Percentiles rank a stretch among this genome's conserved stretches.
Conservation (phyloP, 176 grass and related monocot genomes). For the Secale cereale region DNA sequence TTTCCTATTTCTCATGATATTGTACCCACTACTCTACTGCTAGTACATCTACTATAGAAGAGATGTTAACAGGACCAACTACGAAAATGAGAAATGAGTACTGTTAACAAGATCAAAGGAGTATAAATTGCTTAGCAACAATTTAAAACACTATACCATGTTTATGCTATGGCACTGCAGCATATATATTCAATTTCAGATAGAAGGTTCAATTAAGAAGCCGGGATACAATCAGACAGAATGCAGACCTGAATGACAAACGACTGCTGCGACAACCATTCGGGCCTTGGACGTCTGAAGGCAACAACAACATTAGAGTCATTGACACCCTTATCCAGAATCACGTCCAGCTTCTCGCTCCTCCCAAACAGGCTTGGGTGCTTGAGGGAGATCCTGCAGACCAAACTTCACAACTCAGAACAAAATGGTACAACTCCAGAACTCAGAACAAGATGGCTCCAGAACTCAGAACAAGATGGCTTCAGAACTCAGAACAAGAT, state of each 20-base stretch:
- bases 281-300: slow-evolving; percentile 65
- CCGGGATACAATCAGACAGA: not conserved
- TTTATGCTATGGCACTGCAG: not conserved
- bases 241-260: slow-evolving; percentile 76
- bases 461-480: not conserved
- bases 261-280: slow-evolving; percentile 72
- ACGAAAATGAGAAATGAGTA: not conserved
- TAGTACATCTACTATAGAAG: no score
- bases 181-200: not conserved
- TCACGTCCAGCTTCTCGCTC: slow-evolving; percentile 83
- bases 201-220: not conserved
- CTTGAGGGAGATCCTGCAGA: slow-evolving; percentile 72
- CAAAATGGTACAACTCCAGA: not conserved
- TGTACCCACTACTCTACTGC: not conserved
- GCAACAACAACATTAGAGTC: slow-evolving; percentile 81
- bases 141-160: not conserved
- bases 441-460: not conserved
- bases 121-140: not conserved
- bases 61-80: not conserved
- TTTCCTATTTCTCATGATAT: not conserved
- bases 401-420: slow-evolving; percentile 12
- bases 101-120: not conserved
- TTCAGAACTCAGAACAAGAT: not conserved
- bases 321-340: slow-evolving; percentile 84
- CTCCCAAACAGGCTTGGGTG: slow-evolving; percentile 81